Evolutionary conservation across 2,329 filamentous ascomycete genomes (phyloP).

Genomic region (Talaromyces sp.): DNA sequence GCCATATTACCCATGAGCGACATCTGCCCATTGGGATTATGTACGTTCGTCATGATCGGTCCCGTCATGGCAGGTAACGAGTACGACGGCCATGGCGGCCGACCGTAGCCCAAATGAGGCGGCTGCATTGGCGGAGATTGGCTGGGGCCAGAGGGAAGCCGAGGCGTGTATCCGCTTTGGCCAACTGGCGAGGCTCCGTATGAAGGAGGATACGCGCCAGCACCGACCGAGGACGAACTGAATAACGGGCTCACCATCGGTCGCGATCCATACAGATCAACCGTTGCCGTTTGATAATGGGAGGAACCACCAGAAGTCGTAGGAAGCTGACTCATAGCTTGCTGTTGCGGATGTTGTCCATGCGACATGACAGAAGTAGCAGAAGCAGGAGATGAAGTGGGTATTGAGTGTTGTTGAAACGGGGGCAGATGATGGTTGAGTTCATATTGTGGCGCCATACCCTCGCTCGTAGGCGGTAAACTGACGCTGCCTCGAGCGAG

Average conservation of each 20-base stretch:
- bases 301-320: slow-evolving; percentile 35
- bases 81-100: slow-evolving; percentile 51
- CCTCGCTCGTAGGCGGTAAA: slow-evolving; percentile 60
- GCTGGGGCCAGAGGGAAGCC: slow-evolving; percentile 56
- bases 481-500: slow-evolving; percentile 53
- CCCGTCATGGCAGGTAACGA: slow-evolving; percentile 62
- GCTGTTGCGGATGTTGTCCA: slow-evolving; percentile 38
- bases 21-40: slow-evolving; percentile 69
- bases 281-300: slow-evolving; percentile 50
- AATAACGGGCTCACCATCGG: slow-evolving; percentile 50
- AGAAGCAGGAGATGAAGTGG: slow-evolving; percentile 52
- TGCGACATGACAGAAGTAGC: slow-evolving; percentile 25
- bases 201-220: slow-evolving; percentile 44
- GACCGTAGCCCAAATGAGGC: slow-evolving; percentile 35
- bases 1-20: slow-evolving; percentile 63
- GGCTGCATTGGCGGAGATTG: slow-evolving; percentile 42
- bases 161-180: slow-evolving; percentile 42
- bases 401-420: slow-evolving; percentile 56
- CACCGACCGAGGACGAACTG: slow-evolving; percentile 46
- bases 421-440: slow-evolving; percentile 57
- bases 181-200: slow-evolving; percentile 34
- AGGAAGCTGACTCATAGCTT: slow-evolving; percentile 39
- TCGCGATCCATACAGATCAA: slow-evolving; percentile 60
- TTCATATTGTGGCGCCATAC: slow-evolving; percentile 66
- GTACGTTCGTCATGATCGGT: slow-evolving; percentile 73